A percentile compares a stretch with the other conserved stretches of the same genome.
phyloP scores from a whole-genome alignment of 371 early-diverging fungal genomes.

The Syncephalis plumigaleata region DNA sequence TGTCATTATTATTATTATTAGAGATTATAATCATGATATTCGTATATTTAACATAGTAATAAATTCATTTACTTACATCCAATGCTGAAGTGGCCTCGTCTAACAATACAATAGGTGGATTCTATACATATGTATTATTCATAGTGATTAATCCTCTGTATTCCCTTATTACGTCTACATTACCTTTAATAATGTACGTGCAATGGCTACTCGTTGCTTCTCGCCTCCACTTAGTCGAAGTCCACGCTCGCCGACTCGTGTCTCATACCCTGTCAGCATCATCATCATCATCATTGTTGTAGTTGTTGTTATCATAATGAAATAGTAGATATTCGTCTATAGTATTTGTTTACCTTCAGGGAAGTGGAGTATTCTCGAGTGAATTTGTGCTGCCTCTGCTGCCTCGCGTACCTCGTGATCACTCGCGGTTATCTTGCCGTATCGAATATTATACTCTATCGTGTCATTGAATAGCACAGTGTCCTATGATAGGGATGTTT shows the following conservation, averaged over 20 bases:
- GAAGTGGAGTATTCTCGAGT: constrained; percentile 30
- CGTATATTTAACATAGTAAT: not conserved
- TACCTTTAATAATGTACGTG: constrained; percentile 53
- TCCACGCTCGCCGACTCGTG: constrained; percentile 88
- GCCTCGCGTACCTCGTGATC: constrained; percentile 22
- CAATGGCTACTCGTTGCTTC: constrained; percentile 83
- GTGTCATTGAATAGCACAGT: constrained; percentile 35
- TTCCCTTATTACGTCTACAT: constrained; percentile 13
- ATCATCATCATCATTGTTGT: not conserved
- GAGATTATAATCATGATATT: not conserved
- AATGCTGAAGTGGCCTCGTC: constrained; percentile 43
- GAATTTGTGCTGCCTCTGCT: constrained; percentile 27
- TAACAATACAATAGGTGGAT: constrained; percentile 55
- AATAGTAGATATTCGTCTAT: not conserved
- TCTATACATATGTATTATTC: constrained; percentile 57
- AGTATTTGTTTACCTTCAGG: constrained; percentile 16
- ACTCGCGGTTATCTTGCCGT: constrained; percentile 20
- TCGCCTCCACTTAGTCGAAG: constrained; percentile 83
- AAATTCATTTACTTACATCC: constrained; percentile 4
- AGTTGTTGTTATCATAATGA: not conserved
- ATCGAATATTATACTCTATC: constrained; percentile 37
- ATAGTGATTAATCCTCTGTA: constrained; percentile 60
- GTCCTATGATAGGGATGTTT: no score
- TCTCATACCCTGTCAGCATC: constrained; percentile 70
- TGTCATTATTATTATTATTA: not conserved